phyloP scores from a whole-genome alignment of 495 filamentous ascomycete species.

The Penicillium argentinense region DNA sequence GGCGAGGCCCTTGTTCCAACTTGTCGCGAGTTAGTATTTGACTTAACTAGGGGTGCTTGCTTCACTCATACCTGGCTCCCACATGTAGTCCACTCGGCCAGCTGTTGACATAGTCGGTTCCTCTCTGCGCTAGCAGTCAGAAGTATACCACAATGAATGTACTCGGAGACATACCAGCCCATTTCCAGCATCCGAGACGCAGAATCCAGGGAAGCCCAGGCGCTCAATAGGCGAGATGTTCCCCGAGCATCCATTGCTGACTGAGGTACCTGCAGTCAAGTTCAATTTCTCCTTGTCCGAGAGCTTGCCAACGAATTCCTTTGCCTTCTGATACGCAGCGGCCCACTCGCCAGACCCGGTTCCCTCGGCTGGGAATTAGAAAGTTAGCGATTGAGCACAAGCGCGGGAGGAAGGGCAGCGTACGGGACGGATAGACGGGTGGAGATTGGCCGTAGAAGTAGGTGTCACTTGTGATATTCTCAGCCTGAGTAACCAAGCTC shows the following conservation, averaged over 20 bases:
- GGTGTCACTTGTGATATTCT: constrained; percentile 23
- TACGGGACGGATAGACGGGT: constrained; percentile 54
- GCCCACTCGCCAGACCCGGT: constrained; percentile 59
- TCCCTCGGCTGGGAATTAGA: constrained; percentile 17
- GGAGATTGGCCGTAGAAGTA: constrained; percentile 59
- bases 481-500: background rate
- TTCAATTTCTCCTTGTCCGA: constrained; percentile 60
- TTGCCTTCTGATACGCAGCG: constrained; percentile 49
- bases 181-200: constrained; percentile 62
- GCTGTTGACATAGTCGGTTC: constrained; percentile 58
- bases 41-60: background rate
- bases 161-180: constrained; percentile 39
- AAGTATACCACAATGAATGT: background rate
- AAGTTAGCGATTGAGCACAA: background rate
- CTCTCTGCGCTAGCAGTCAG: constrained; percentile 26
- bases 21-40: background rate
- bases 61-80: constrained; percentile 39
- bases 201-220: constrained; percentile 60
- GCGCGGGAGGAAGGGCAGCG: background rate
- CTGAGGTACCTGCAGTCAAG: constrained; percentile 52
- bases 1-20: constrained; percentile 37
- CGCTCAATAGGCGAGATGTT: constrained; percentile 51
- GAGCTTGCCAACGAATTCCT: constrained; percentile 52
- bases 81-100: constrained; percentile 57
- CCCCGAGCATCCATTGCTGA: constrained; percentile 59